These are phyloP conservation scores for Hypoxylon sp. DNA, from an alignment of 2,329 filamentous ascomycete species.

Conservation along the genomic window DNA sequence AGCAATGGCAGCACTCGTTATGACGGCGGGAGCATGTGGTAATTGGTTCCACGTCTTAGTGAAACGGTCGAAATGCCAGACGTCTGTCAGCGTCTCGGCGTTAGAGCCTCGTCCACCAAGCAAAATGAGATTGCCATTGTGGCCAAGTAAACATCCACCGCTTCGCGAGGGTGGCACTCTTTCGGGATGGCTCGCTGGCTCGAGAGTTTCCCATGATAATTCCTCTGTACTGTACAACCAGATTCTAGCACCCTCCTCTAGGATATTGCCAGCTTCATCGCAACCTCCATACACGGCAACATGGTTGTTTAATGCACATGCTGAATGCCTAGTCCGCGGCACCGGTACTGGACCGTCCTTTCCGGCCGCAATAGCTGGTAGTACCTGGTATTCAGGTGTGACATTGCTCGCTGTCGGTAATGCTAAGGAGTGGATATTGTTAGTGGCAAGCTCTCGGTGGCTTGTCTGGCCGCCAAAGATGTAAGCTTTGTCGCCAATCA, in stretches of 20 bases:
- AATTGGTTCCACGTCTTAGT: constrained; percentile 64
- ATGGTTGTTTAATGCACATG: constrained; percentile 52
- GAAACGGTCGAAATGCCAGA: constrained; percentile 64
- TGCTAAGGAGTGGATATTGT: constrained; percentile 66
- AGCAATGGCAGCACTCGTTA: constrained; percentile 59
- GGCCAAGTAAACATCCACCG: constrained; percentile 55
- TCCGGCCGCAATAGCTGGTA: constrained; percentile 52
- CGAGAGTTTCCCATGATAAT: constrained; percentile 53
- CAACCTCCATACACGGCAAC: constrained; percentile 56
- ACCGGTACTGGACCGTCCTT: constrained; percentile 51
- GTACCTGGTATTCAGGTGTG: constrained; percentile 51
- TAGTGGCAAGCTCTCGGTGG: constrained; percentile 59
- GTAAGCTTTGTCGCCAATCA: constrained; percentile 67
- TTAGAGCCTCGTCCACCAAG: constrained; percentile 59
- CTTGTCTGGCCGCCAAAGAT: constrained; percentile 65
- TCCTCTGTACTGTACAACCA: constrained; percentile 57
- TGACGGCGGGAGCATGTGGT: constrained; percentile 57
- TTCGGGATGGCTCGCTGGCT: constrained; percentile 51
- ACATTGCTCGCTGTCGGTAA: constrained; percentile 60
- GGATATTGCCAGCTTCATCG: constrained; percentile 48
- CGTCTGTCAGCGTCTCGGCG: constrained; percentile 56
- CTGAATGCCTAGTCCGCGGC: constrained; percentile 54
- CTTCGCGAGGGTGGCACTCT: constrained; percentile 50
- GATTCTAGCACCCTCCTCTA: constrained; percentile 53
- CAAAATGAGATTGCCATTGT: constrained; percentile 62